Percentiles rank a stretch among this genome's conserved stretches.
Evolutionary conservation across 2,329 filamentous ascomycete genomes (phyloP).

Genomic region (Xylaria sp.): DNA sequence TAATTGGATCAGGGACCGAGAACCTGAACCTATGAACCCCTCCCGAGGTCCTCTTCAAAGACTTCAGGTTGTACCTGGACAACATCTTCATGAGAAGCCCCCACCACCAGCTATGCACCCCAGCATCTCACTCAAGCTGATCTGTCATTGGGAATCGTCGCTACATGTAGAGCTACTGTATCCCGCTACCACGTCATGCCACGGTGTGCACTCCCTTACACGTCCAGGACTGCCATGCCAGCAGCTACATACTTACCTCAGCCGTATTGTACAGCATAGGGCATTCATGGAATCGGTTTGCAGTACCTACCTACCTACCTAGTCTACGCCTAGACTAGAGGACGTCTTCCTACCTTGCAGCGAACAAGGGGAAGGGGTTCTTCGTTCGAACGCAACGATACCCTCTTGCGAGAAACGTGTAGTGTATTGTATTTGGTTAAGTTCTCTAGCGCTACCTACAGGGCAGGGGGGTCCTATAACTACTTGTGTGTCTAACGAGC

Average conservation of each 20-base stretch:
- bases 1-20: background rate
- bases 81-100: background rate
- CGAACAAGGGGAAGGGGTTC: background rate
- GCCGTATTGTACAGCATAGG: constrained; percentile 1
- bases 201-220: background rate
- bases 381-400: background rate
- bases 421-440: no score
- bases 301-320: no score
- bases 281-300: constrained; percentile 1
- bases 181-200: background rate
- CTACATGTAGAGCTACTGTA: background rate
- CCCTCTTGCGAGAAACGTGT: background rate
- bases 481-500: background rate
- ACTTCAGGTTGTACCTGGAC: background rate
- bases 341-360: background rate
- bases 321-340: no score
- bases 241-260: background rate
- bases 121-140: constrained; percentile 16
- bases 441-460: no score
- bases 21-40: background rate
- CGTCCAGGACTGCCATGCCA: background rate
- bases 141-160: background rate
- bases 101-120: constrained; percentile 17
- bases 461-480: no score
- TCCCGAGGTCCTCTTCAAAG: background rate